phyloP scores from a whole-genome alignment of 805 yeast species.

The Saccharomycopsis sp. region DNA sequence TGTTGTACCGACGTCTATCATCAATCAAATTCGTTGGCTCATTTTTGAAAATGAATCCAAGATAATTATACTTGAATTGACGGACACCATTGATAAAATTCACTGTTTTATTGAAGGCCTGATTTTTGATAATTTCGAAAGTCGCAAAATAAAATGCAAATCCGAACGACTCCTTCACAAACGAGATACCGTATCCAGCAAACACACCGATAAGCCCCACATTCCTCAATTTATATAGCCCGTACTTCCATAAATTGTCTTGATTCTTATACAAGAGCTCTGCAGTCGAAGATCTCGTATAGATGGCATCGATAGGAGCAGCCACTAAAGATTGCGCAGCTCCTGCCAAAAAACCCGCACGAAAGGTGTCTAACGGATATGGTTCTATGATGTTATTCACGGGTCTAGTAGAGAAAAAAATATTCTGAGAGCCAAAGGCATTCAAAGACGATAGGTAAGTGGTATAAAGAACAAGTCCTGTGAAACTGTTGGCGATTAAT shows the following conservation, averaged over 20 bases:
- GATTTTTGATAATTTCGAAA: conserved; percentile 72
- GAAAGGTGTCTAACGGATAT: conserved; percentile 47
- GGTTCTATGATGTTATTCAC: conserved; percentile 24
- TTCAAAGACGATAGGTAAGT: conserved; percentile 60
- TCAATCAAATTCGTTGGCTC: conserved; percentile 24
- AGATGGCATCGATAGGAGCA: conserved; percentile 89
- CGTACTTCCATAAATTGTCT: conserved; percentile 72
- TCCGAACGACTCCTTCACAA: conserved; percentile 72
- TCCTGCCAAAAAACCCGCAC: conserved; percentile 84
- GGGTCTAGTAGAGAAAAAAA: conserved; percentile 23
- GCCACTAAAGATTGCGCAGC: conserved; percentile 83
- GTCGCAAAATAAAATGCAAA: conserved; percentile 80
- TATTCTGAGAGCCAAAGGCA: conserved; percentile 22
- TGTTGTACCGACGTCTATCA: conserved; percentile 30
- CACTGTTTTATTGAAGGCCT: conserved; percentile 45
- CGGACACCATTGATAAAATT: conserved; percentile 38
- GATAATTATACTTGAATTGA: conserved; percentile 32
- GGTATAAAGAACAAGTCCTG: conserved; percentile 80
- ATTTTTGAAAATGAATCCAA: conserved; percentile 22
- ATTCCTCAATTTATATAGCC: conserved; percentile 56
- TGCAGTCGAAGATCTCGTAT: conserved; percentile 69
- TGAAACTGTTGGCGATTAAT: conserved; percentile 77
- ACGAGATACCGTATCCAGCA: conserved; percentile 79
- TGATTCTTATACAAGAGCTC: conserved; percentile 54
- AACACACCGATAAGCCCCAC: conserved; percentile 80